Evolutionary conservation across 2,329 filamentous ascomycete genomes (phyloP).

Genomic region (Colletotrichum sp.): DNA sequence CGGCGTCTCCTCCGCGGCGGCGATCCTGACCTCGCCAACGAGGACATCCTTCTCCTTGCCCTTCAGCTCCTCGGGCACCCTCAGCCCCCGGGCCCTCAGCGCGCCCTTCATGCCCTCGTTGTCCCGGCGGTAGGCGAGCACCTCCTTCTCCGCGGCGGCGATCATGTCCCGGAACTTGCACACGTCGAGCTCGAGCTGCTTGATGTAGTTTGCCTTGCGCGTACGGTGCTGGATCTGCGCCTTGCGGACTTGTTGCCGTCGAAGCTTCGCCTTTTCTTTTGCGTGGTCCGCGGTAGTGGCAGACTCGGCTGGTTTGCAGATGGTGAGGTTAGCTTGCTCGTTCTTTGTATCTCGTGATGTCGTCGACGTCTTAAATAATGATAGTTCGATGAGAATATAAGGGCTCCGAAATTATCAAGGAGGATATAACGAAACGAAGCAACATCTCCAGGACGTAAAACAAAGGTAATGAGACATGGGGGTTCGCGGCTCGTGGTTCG

Average conservation of each 20-base stretch:
- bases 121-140: slow-evolving; percentile 39
- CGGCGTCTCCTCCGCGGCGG: neutral
- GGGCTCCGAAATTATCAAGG: neutral
- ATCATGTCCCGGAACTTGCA: slow-evolving; percentile 53
- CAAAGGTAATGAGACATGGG: neutral
- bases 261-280: slow-evolving; percentile 47
- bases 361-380: neutral
- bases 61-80: neutral
- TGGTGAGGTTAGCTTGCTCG: neutral
- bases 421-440: neutral
- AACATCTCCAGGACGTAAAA: neutral
- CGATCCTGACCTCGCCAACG: neutral
- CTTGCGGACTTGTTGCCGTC: slow-evolving; percentile 56
- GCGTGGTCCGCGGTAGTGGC: neutral
- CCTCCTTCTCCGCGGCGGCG: slow-evolving; percentile 44
- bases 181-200: slow-evolving; percentile 58
- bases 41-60: neutral
- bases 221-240: slow-evolving; percentile 62
- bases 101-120: slow-evolving; percentile 48
- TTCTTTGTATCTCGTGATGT: neutral
- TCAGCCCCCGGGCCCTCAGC: slow-evolving; percentile 31
- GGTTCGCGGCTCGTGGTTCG: neutral
- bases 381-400: neutral
- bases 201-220: slow-evolving; percentile 61
- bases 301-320: neutral